phyloP scores from a whole-genome alignment of 2,329 filamentous ascomycete genomes.

The Hymenoscyphus fraxineus region DNA sequence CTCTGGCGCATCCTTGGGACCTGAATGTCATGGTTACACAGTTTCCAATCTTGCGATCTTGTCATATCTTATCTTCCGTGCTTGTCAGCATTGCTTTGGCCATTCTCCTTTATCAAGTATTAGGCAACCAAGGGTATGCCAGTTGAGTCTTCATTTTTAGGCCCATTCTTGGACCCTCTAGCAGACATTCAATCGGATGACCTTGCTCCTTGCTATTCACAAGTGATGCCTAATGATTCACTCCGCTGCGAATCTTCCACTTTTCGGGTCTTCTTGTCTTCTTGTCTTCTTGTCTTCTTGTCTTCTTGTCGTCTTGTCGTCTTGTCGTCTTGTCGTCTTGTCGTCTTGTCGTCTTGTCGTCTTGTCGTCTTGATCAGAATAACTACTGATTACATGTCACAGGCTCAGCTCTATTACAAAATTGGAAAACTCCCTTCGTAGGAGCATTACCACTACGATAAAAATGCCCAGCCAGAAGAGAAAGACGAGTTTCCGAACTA shows the following conservation, averaged over 20 bases:
- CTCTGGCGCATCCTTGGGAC: neutral
- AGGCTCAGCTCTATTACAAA: slow-evolving; percentile 9
- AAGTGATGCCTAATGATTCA: too few relatives aligned
- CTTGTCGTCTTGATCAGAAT: neutral
- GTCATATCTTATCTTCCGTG: slow-evolving; percentile 2
- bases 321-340: too few relatives aligned
- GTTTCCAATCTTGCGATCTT: neutral
- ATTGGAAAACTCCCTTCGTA: neutral
- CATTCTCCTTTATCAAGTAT: slow-evolving; percentile 21
- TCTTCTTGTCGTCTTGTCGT: too few relatives aligned
- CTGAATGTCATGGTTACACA: neutral
- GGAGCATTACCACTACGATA: slow-evolving; percentile 10
- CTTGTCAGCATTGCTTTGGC: slow-evolving; percentile 20
- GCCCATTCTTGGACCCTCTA: neutral
- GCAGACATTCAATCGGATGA: neutral
- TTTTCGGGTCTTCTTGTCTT: neutral
- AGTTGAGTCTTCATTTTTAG: neutral
- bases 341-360: too few relatives aligned
- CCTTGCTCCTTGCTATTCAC: too few relatives aligned
- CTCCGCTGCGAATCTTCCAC: neutral
- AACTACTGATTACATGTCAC: neutral
- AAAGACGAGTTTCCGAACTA: slow-evolving; percentile 67
- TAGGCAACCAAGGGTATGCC: slow-evolving; percentile 23
- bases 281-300: neutral
- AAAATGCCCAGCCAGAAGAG: slow-evolving; percentile 53